Conservation (phyloP, 2,329 filamentous ascomycete species). For the Aspergillus oerlinghausenensis region DNA sequence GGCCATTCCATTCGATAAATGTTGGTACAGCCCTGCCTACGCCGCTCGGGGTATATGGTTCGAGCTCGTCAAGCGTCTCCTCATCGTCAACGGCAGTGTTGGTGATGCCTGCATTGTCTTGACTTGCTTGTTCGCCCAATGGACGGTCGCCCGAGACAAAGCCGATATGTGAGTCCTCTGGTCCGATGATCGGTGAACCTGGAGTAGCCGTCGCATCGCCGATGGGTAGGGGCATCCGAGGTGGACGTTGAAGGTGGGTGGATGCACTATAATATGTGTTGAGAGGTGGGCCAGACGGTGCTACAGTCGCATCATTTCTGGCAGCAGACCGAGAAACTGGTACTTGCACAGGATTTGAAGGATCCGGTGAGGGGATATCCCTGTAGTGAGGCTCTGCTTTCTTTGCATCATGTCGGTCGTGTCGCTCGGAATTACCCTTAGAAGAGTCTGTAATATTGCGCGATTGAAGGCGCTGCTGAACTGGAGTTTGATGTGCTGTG, state of each 20-base stretch:
- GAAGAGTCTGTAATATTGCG: constrained; percentile 32
- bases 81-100: constrained; percentile 63
- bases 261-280: constrained; percentile 45
- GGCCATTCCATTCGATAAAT: constrained; percentile 75
- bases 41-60: constrained; percentile 60
- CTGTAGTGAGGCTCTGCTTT: constrained; percentile 20
- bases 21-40: constrained; percentile 77
- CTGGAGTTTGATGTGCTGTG: constrained; percentile 30
- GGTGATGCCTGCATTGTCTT: constrained; percentile 52
- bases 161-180: constrained; percentile 56
- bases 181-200: constrained; percentile 79
- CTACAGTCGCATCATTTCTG: constrained; percentile 27
- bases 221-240: constrained; percentile 85
- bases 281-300: constrained; percentile 42
- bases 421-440: constrained; percentile 18
- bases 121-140: constrained; percentile 50
- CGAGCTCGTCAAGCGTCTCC: constrained; percentile 69
- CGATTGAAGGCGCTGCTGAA: constrained; percentile 40
- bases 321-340: constrained; percentile 27
- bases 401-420: constrained; percentile 20
- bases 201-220: constrained; percentile 87
- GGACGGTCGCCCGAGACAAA: constrained; percentile 38
- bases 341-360: constrained; percentile 38
- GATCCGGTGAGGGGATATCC: constrained; percentile 28
- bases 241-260: constrained; percentile 55